Evolutionary conservation across 495 filamentous ascomycete genomes (phyloP).

Genomic region (Penicillium bialowiezense): DNA sequence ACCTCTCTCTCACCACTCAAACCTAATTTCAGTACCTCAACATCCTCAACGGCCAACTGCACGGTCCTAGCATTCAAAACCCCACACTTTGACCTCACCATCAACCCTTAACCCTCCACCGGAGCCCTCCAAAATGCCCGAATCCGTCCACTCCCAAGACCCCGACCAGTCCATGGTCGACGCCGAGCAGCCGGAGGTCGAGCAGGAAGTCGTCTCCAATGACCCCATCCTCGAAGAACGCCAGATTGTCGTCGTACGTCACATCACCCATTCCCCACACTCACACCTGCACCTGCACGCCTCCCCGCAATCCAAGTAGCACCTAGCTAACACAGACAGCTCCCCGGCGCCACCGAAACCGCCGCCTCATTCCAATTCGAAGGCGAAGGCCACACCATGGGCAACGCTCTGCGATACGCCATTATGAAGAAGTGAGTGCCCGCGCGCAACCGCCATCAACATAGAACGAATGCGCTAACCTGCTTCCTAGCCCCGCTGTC

Average conservation of each 20-base stretch:
- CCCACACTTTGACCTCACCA: neutral
- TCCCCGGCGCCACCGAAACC: slow-evolving; percentile 67
- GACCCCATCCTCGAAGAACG: slow-evolving; percentile 49
- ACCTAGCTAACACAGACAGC: slow-evolving; percentile 19
- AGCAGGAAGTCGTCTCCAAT: slow-evolving; percentile 32
- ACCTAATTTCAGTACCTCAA: too few relatives aligned
- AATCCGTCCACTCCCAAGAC: slow-evolving; percentile 42
- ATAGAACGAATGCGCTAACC: neutral
- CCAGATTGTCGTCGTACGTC: slow-evolving; percentile 56
- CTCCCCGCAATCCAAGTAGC: too few relatives aligned
- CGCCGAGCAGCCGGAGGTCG: slow-evolving; percentile 28
- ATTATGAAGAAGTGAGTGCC: slow-evolving; percentile 93
- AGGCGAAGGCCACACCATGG: slow-evolving; percentile 90
- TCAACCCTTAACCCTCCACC: neutral
- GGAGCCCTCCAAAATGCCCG: slow-evolving; percentile 32
- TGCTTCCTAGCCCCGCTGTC: slow-evolving; percentile 70
- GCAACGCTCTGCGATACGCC: slow-evolving; percentile 88
- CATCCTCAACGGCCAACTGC: too few relatives aligned
- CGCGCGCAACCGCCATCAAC: neutral
- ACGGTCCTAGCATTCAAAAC: neutral
- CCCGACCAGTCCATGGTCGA: slow-evolving; percentile 56
- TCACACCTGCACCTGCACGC: too few relatives aligned
- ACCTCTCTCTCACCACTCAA: too few relatives aligned
- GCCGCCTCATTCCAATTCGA: slow-evolving; percentile 85
- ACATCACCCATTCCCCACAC: too few relatives aligned